These are phyloP conservation scores for Apiotrichum porosum DNA, from an alignment of 1,284 basidiomycete species.

Conservation along the genomic window DNA sequence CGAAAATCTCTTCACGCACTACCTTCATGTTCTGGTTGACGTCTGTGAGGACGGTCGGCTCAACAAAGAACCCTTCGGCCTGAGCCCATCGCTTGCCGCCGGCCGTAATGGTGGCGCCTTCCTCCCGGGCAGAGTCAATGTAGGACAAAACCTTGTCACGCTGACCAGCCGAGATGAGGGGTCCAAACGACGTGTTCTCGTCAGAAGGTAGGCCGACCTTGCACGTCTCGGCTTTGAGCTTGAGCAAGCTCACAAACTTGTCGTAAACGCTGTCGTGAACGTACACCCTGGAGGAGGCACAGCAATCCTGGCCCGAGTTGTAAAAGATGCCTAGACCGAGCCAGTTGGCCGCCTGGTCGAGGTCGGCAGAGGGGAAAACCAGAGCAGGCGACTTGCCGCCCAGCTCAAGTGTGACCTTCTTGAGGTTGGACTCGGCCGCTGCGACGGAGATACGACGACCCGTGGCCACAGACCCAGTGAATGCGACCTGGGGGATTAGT, in stretches of 20 bases:
- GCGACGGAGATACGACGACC: conserved; percentile 81
- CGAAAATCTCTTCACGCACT: conserved; percentile 50
- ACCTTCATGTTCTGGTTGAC: conserved; percentile 33
- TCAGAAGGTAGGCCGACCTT: conserved; percentile 69
- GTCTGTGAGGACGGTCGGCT: conserved; percentile 48
- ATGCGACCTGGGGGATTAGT: conserved; percentile 66
- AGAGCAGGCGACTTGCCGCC: conserved; percentile 53
- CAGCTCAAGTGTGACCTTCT: conserved; percentile 58
- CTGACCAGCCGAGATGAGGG: conserved; percentile 76
- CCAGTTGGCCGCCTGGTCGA: conserved; percentile 68
- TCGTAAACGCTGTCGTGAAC: conserved; percentile 79
- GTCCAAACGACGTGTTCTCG: conserved; percentile 67
- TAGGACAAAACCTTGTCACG: conserved; percentile 84
- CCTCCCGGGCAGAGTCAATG: conserved; percentile 77
- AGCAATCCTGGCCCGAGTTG: conserved; percentile 36
- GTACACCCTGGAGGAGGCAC: conserved; percentile 54
- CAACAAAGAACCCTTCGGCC: conserved; percentile 41
- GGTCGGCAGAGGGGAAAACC: conserved; percentile 51
- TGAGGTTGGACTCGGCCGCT: conserved; percentile 77
- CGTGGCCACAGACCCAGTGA: conserved; percentile 62
- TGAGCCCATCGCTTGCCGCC: conserved; percentile 60
- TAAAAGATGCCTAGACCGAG: conserved; percentile 38
- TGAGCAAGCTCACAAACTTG: conserved; percentile 66
- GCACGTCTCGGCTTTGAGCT: conserved; percentile 63
- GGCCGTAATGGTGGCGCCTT: conserved; percentile 73